Conservation (phyloP, 108 stramenopile genomes). For the Hondaea fermentalgiana region DNA sequence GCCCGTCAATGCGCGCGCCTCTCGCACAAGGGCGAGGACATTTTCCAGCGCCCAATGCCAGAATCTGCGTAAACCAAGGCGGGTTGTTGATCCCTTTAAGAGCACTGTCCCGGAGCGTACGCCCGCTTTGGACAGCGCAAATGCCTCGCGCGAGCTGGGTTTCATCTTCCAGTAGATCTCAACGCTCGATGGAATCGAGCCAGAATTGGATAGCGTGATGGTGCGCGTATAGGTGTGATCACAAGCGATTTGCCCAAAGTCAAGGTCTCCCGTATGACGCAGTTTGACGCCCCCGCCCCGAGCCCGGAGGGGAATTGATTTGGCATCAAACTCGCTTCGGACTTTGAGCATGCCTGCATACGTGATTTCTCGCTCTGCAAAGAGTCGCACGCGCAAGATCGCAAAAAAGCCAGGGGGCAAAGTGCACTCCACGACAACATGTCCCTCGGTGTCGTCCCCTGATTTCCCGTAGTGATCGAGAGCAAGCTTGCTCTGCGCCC, state of each 20-base stretch:
- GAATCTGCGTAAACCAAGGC: neutral
- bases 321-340: neutral
- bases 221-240: neutral
- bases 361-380: neutral
- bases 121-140: neutral
- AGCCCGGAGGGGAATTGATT: neutral
- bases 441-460: neutral
- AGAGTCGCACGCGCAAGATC: neutral
- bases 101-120: neutral
- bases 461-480: neutral
- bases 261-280: neutral
- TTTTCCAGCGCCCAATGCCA: constrained; percentile 13
- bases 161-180: constrained; percentile 7
- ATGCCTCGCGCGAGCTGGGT: neutral
- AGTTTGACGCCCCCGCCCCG: neutral
- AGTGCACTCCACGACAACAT: neutral
- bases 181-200: neutral
- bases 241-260: neutral
- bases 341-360: neutral
- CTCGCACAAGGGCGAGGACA: neutral
- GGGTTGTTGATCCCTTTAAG: neutral
- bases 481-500: neutral
- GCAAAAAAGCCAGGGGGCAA: neutral
- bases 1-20: neutral
- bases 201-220: neutral